These are phyloP conservation scores for Aquilaria agallochum DNA, from an alignment of 441 rosid species.

Conservation along the genomic window DNA sequence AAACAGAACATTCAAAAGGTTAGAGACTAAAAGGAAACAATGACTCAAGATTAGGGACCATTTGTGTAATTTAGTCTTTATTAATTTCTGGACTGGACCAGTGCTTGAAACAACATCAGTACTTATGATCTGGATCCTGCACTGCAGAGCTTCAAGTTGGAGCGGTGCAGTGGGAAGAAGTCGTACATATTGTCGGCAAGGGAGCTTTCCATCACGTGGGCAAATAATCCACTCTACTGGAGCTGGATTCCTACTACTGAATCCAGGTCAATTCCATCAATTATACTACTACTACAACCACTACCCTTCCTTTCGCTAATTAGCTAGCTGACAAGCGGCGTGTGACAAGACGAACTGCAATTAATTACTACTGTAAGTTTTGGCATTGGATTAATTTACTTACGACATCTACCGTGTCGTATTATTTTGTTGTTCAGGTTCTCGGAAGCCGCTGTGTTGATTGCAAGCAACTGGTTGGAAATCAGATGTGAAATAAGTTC, in stretches of 20 bases:
- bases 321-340: neutral
- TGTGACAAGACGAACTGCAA: neutral
- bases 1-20: no score
- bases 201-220: conserved; percentile 47
- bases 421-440: conserved; percentile 22
- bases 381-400: neutral
- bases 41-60: no score
- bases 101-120: no score
- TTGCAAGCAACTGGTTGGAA: conserved; percentile 38
- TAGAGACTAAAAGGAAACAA: no score
- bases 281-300: neutral
- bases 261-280: conserved; percentile 29
- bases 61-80: no score
- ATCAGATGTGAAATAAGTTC: conserved; percentile 31
- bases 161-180: conserved; percentile 30
- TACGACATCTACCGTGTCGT: neutral
- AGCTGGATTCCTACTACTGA: conserved; percentile 30
- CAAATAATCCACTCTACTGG: conserved; percentile 41
- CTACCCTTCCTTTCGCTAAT: neutral
- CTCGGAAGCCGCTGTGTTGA: conserved; percentile 25
- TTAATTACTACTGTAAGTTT: no score
- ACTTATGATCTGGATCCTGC: no score
- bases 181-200: conserved; percentile 39
- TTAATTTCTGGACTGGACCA: no score
- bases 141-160: conserved; percentile 35